phyloP scores from a whole-genome alignment of 768 basidiomycete genomes.

The Collybia sordida region DNA sequence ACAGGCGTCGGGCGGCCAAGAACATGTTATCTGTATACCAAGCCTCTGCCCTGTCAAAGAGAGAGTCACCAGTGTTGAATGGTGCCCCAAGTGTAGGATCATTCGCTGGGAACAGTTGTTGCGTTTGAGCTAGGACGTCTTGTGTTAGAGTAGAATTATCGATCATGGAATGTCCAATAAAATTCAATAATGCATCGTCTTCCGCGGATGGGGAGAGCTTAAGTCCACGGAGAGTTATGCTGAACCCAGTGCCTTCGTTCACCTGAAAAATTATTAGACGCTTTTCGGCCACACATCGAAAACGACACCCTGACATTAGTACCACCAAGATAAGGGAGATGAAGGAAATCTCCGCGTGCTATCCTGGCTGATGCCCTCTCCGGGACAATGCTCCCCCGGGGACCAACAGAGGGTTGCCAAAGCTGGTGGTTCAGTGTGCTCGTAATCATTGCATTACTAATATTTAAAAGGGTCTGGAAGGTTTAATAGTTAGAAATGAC shows the following conservation, averaged over 20 bases:
- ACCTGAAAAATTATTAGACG: constrained; percentile 27
- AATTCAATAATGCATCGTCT: constrained; percentile 42
- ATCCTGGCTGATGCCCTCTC: constrained; percentile 46
- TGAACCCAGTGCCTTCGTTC: constrained; percentile 54
- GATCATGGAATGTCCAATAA: constrained; percentile 48
- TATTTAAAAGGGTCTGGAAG: constrained; percentile 44
- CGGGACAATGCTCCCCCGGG: constrained; percentile 46
- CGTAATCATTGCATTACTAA: constrained; percentile 44
- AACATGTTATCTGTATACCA: constrained; percentile 65
- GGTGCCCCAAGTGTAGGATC: constrained; percentile 45
- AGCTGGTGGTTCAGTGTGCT: constrained; percentile 49
- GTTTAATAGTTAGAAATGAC: background rate
- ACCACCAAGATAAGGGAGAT: constrained; percentile 54
- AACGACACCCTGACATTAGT: constrained; percentile 42
- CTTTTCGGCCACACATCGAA: background rate
- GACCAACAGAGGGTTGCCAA: constrained; percentile 58
- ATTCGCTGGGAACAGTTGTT: constrained; percentile 46
- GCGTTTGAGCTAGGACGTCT: constrained; percentile 38
- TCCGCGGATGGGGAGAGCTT: constrained; percentile 38
- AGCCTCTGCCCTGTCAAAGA: constrained; percentile 54
- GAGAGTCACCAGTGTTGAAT: constrained; percentile 58
- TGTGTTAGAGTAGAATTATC: constrained; percentile 49
- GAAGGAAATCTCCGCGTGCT: constrained; percentile 46
- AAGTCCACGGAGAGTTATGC: constrained; percentile 34
- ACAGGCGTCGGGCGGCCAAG: constrained; percentile 46